Evolutionary conservation across 495 filamentous ascomycete genomes (phyloP), one percentile per base, ranked within the genome.

Genomic region (Podospora conica): DNA sequence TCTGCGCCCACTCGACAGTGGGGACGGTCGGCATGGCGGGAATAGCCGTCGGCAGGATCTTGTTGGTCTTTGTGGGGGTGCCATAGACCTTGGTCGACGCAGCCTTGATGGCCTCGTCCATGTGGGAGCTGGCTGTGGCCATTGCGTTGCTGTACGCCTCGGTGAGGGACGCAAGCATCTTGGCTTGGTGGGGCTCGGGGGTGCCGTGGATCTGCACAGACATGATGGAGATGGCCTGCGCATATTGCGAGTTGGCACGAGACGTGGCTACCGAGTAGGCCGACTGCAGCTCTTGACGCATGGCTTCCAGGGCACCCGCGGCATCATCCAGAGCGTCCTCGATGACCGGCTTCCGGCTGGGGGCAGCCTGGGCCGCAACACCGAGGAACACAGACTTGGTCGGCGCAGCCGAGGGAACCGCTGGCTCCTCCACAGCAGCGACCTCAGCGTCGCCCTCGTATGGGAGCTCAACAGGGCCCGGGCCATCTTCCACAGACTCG

Each of bases 91-190:
- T 74, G 27, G 74, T 74, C 0, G 83, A 84, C n/a, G 78, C 83
- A 15, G 76, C 75, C 20, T 70, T 75, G 53, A 84, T 60, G 6
- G 84, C 83, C 1, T 77, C 76, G 29, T 87, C 77, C 9, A 88
- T 74, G 54, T 82, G 81, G 3, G 83, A 79, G 68, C 82, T 88
- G 9, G 88, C 89, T 15, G 85, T 83, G 1, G 80, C 81, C 61
- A 90, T 71, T 4, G 89, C 85, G 24, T 83, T 84, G 28, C 88
- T 89, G 73, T 91, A 92, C 9, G 84, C 89, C 10, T 79, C 81
- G 24, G 90, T 87, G 40, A 90, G 83, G 0, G 88, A 90, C 22
- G 86, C 81, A 3, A 91, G 77, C 77, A 91, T 81, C 62, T 87
- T 75, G 54, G 81, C 75, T 65, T 91, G 86, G 15, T 86, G 84